Evolutionary conservation across 202 grass and related monocot species (phyloP).

Genomic region (Dendrocalamus latiflorus): DNA sequence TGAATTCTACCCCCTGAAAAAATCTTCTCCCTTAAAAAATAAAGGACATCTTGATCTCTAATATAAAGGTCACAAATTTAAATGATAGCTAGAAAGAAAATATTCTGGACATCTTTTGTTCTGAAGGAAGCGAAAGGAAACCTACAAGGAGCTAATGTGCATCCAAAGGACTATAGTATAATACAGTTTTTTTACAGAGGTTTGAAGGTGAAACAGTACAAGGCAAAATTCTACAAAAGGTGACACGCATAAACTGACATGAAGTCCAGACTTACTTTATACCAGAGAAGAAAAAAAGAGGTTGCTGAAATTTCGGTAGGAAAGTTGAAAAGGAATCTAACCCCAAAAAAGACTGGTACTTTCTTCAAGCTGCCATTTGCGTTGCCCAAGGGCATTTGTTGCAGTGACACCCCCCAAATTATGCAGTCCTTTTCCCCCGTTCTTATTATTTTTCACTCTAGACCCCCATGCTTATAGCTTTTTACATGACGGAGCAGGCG

Average conservation of each 20-base stretch:
- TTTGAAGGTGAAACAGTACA: slow-evolving; percentile 23
- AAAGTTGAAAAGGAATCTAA: neutral
- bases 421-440: neutral
- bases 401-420: slow-evolving; percentile 12
- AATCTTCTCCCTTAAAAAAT: too few species aligned
- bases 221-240: slow-evolving; percentile 30
- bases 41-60: too few species aligned
- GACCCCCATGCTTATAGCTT: neutral
- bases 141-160: neutral
- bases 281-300: slow-evolving; percentile 1
- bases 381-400: slow-evolving; percentile 6
- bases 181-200: slow-evolving; percentile 40
- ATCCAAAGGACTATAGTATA: neutral
- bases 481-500: slow-evolving; percentile 78
- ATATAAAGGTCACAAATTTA: too few species aligned
- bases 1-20: too few species aligned
- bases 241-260: slow-evolving; percentile 8
- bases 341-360: slow-evolving; percentile 38
- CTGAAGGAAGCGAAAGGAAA: neutral
- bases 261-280: slow-evolving; percentile 33
- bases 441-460: slow-evolving; percentile 11
- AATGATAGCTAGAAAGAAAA: too few species aligned
- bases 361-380: slow-evolving; percentile 38
- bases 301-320: slow-evolving; percentile 14
- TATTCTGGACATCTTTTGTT: too few species aligned